Evolutionary conservation across 352 stramenopile genomes (phyloP), one percentile per base, ranked within the genome.

Genomic region (Chrysophaeum taylorii): DNA sequence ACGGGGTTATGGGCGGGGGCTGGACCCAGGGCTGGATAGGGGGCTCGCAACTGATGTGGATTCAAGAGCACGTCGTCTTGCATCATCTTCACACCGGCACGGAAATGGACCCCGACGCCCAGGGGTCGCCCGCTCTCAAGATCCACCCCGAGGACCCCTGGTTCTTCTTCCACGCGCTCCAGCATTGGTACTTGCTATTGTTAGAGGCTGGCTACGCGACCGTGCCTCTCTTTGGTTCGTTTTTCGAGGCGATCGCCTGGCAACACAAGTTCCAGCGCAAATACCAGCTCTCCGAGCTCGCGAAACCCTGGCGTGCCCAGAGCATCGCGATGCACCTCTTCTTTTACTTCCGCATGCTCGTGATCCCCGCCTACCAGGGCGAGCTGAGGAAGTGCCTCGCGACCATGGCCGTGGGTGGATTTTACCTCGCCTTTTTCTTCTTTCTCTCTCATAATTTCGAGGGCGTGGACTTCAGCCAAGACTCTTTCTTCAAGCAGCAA

Each of bases 381-480:
- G 52, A 73, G 27, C 53, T 72, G 5, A 36, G 15, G 4, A 14
- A 27, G 45, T 15, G 69, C 25, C 4, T 42, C 33, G 25, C 36
- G 1, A 70, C 53, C 5, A 35, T 73, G 2, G 37, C 54, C 43
- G 52, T 73, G 29, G 72, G 62, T n/a, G 72, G 72, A 4, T 42
- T 25, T 31, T 79, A 81, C 43, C 74, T 92, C 38, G 71, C 78
- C 7, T 72, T 83, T 33, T 79, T 90, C 21, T 91, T 92, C 72
- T 78, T 83, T 23, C 67, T 92, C 9, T 87, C 79, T 18, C 86
- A 92, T 77, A 92, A 91, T 75, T 91, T 91, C 75, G 81, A 88
- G 36, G 54, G 78, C 45, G 82, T 77, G 14, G 25, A 72, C 21
- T 50, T 75, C 37, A n/a, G n/a, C n/a, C n/a, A n/a, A n/a, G n/a